Conservation (phyloP, 2,329 filamentous ascomycete species). For the Endoconidiophora polonica region DNA sequence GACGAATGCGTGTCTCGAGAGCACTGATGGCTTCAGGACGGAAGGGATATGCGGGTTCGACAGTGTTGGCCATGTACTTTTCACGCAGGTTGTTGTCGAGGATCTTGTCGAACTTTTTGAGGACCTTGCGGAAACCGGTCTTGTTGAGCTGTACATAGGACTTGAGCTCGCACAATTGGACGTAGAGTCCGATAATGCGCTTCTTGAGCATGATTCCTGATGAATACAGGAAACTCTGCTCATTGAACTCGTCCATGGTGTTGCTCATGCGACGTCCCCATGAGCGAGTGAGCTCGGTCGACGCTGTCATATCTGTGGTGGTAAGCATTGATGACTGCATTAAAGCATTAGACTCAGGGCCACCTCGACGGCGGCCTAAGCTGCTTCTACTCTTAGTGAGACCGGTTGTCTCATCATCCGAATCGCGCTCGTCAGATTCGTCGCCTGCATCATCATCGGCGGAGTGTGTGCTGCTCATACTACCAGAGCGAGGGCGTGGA, state of each 20-base stretch:
- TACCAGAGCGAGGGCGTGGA: slow-evolving; percentile 18
- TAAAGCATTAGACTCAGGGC: not conserved
- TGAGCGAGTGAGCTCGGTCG: slow-evolving; percentile 40
- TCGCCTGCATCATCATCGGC: slow-evolving; percentile 38
- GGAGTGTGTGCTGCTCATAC: slow-evolving; percentile 28
- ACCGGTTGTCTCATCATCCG: slow-evolving; percentile 42
- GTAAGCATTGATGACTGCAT: slow-evolving; percentile 20
- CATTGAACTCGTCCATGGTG: slow-evolving; percentile 61
- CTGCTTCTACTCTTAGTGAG: slow-evolving; percentile 30
- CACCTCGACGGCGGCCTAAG: slow-evolving; percentile 16
- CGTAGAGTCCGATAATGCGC: slow-evolving; percentile 71
- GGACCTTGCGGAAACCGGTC: slow-evolving; percentile 87
- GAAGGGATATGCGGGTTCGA: slow-evolving; percentile 72
- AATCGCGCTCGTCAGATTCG: slow-evolving; percentile 50
- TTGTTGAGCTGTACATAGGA: slow-evolving; percentile 93
- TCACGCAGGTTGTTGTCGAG: slow-evolving; percentile 65
- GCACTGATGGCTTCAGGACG: slow-evolving; percentile 50
- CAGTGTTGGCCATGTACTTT: slow-evolving; percentile 55
- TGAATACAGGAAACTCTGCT: slow-evolving; percentile 50
- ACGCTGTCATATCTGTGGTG: slow-evolving; percentile 42
- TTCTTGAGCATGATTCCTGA: slow-evolving; percentile 82
- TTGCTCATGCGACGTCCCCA: slow-evolving; percentile 42
- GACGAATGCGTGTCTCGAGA: slow-evolving; percentile 53
- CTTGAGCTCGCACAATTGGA: slow-evolving; percentile 85
- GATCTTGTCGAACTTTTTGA: slow-evolving; percentile 98